Percentiles rank a stretch among this genome's conserved stretches.
phyloP scores from a whole-genome alignment of 805 yeast species.

The Candida nanaspora region DNA sequence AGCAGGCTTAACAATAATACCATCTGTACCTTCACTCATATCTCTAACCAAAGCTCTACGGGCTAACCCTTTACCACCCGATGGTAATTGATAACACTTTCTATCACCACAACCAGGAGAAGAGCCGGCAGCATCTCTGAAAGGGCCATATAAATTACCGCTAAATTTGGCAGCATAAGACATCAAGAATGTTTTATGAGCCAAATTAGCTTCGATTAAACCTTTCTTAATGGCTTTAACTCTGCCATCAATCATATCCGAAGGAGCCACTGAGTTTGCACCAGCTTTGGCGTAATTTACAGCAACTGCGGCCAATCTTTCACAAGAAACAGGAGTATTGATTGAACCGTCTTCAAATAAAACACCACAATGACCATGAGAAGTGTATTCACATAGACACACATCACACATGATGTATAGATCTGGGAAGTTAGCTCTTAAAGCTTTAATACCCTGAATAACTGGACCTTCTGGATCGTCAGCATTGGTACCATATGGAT shows the following conservation, averaged over 20 bases:
- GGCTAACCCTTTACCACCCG: conserved; percentile 90
- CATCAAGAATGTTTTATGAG: conserved; percentile 84
- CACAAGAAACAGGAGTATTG: conserved; percentile 65
- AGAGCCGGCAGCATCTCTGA: conserved; percentile 95
- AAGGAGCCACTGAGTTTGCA: conserved; percentile 92
- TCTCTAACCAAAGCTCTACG: conserved; percentile 86
- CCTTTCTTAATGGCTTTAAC: conserved; percentile 82
- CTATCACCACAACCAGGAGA: conserved; percentile 88
- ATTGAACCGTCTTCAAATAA: conserved; percentile 81
- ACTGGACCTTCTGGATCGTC: conserved; percentile 97
- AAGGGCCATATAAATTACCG: conserved; percentile 91
- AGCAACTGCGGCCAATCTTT: conserved; percentile 89
- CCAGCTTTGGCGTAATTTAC: conserved; percentile 95
- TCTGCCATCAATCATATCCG: conserved; percentile 97
- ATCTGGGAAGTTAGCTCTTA: conserved; percentile 65
- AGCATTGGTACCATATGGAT: conserved; percentile 78
- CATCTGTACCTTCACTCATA: conserved; percentile 89
- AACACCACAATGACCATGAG: conserved; percentile 97
- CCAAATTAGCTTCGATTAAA: conserved; percentile 69
- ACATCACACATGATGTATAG: conserved; percentile 90
- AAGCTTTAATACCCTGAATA: conserved; percentile 63
- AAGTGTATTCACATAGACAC: conserved; percentile 92
- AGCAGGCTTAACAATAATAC: conserved; percentile 91
- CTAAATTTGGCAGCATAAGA: conserved; percentile 92
- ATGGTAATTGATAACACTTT: conserved; percentile 86